Base-by-base conservation (phyloP, 2,329 filamentous ascomycete genomes). In the Emmonsia crescens region DNA sequence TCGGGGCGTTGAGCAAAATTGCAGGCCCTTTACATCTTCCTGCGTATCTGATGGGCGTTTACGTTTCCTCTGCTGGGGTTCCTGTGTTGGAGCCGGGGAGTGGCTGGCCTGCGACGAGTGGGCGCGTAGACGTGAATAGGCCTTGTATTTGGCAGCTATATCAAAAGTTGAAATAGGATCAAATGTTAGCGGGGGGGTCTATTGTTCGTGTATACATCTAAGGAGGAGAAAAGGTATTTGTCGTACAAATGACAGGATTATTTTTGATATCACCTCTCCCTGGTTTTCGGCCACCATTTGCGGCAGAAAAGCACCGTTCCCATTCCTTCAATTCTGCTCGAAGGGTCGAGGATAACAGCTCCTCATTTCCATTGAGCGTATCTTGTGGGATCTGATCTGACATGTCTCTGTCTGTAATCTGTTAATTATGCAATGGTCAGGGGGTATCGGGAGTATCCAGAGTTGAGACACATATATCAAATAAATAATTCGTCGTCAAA, bases 141-240 rank as follows among this genome's bases (percentile, higher is more conserved):
- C 69, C 61, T 79, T 80, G 69, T 80, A 80, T 71, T 80, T 80
- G 5, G 72, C 71, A 31, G 77, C 78, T 78, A n/a, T 24, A 46
- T 1, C n/a, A n/a, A n/a, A n/a, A n/a, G n/a, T n/a, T n/a, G n/a
- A n/a, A n/a, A n/a, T n/a, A n/a, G n/a, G n/a, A n/a, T n/a, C n/a
- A n/a, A n/a, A n/a, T n/a, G 19, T 54, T 36, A 19, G 16, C 29
- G 16, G 29, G 10, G 16, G 16, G 31, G 4, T 49, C 24, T 16
- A 14, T 10, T 12, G 5, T 24, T 27, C 14, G 9, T 49, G 9
- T 24, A 5, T 49, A n/a, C n/a, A n/a, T n/a, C n/a, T n/a, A n/a
- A n/a, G n/a, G n/a, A n/a, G n/a, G n/a, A n/a, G n/a, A n/a, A n/a
- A n/a, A n/a, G n/a, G 9, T 24, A 5, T 49, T 21, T 49, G 27